Percentiles rank a stretch among this genome's conserved stretches.
phyloP scores from a whole-genome alignment of 2,329 filamentous ascomycete genomes.

The Fusarium mexicanum region DNA sequence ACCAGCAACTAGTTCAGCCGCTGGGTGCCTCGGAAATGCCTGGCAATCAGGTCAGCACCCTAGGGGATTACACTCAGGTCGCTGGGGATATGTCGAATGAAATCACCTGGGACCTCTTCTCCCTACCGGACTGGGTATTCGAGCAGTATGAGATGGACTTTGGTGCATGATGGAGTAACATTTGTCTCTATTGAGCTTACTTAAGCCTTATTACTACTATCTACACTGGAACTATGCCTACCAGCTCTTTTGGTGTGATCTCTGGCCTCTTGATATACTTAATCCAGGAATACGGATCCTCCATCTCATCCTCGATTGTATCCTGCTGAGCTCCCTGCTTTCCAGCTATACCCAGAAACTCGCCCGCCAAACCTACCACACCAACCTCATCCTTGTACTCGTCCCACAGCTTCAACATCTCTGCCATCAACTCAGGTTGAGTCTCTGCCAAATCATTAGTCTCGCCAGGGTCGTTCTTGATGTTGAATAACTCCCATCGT shows the following conservation, averaged over 20 bases:
- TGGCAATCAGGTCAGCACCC: background rate
- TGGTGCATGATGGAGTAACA: background rate
- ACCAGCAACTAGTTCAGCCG: background rate
- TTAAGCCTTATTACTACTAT: too few species aligned
- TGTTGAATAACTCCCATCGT: slow-evolving; percentile 67
- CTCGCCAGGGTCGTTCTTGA: slow-evolving; percentile 63
- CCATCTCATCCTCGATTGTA: slow-evolving; percentile 1
- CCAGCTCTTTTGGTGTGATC: slow-evolving; percentile 5
- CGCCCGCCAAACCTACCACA: slow-evolving; percentile 9
- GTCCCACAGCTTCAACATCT: slow-evolving; percentile 15
- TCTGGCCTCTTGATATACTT: slow-evolving; percentile 18
- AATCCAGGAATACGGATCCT: slow-evolving; percentile 25
- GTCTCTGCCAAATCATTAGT: slow-evolving; percentile 54
- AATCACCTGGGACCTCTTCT: background rate
- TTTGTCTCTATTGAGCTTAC: too few species aligned
- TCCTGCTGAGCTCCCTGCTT: background rate
- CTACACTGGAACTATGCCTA: background rate
- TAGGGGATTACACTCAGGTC: background rate
- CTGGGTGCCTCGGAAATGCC: background rate
- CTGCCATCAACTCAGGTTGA: slow-evolving; percentile 52
- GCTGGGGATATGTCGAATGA: background rate
- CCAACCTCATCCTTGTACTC: slow-evolving; percentile 22
- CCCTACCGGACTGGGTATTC: background rate
- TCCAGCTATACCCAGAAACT: background rate
- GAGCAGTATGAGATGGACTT: background rate